Conservation (phyloP, 495 filamentous ascomycete species). For the Penicillium daleae region DNA sequence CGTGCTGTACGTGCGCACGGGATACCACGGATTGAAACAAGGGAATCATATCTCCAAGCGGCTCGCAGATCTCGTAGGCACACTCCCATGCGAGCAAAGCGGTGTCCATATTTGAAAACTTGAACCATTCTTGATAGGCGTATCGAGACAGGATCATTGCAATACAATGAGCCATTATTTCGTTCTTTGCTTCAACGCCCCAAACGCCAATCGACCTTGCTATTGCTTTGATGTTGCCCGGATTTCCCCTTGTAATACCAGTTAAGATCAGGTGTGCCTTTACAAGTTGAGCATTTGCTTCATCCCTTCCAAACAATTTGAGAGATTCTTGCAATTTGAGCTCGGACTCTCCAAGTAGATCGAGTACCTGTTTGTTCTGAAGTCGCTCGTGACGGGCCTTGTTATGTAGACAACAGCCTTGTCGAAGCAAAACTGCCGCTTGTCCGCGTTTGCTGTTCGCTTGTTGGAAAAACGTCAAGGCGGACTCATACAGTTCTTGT, state of each 20-base stretch:
- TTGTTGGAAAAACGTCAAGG: constrained; percentile 20
- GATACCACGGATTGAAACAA: constrained; percentile 23
- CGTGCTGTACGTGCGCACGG: constrained; percentile 21
- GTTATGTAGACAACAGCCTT: constrained; percentile 27
- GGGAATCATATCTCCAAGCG: constrained; percentile 20
- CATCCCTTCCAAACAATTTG: constrained; percentile 26
- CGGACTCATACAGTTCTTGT: constrained; percentile 16
- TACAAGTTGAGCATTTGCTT: constrained; percentile 25
- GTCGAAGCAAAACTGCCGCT: constrained; percentile 30
- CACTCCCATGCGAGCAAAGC: constrained; percentile 22
- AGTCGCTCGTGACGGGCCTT: constrained; percentile 12
- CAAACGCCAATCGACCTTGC: constrained; percentile 29
- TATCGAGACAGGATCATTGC: constrained; percentile 19
- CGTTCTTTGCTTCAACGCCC: constrained; percentile 25
- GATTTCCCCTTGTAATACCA: constrained; percentile 20
- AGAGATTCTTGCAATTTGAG: constrained; percentile 19
- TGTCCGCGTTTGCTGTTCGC: constrained; percentile 22
- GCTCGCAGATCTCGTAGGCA: constrained; percentile 18
- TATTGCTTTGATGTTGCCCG: constrained; percentile 11
- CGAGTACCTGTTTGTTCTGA: background rate
- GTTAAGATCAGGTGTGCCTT: constrained; percentile 29
- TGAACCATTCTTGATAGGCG: constrained; percentile 24
- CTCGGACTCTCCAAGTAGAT: constrained; percentile 17
- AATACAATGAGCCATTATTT: constrained; percentile 22
- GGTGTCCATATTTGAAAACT: constrained; percentile 23